phyloP scores from a whole-genome alignment of 2,329 filamentous ascomycete species.

The Geosmithia morbida region DNA sequence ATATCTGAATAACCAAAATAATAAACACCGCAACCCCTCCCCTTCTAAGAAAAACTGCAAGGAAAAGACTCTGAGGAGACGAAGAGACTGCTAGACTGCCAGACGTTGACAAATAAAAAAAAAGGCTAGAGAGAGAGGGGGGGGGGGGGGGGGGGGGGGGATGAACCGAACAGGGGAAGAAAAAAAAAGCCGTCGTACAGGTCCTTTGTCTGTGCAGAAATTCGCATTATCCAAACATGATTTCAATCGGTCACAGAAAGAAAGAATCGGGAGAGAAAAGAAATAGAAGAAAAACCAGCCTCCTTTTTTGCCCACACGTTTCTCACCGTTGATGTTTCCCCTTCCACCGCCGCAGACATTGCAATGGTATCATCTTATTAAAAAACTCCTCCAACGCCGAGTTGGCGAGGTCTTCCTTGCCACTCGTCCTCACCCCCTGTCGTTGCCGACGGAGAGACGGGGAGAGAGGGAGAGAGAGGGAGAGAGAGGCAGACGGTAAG shows the following conservation, averaged over 20 bases:
- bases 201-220: too few relatives aligned
- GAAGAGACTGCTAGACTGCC: not conserved
- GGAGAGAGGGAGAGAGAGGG: too few relatives aligned
- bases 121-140: too few relatives aligned
- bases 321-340: slow-evolving; percentile 5
- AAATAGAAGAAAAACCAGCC: not conserved
- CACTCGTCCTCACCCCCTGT: too few relatives aligned
- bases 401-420: too few relatives aligned
- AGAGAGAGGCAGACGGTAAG: too few relatives aligned
- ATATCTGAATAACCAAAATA: not conserved
- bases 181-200: too few relatives aligned
- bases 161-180: too few relatives aligned
- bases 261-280: not conserved
- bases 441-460: not conserved
- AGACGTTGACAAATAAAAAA: too few relatives aligned
- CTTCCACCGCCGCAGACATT: slow-evolving; percentile 6
- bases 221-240: too few relatives aligned
- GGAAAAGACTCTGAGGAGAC: not conserved
- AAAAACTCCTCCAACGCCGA: slow-evolving; percentile 22
- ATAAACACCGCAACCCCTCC: not conserved
- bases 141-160: too few relatives aligned
- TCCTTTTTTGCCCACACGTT: not conserved
- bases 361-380: slow-evolving; percentile 20
- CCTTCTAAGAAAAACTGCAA: not conserved
- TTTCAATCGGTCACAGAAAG: not conserved